These are phyloP conservation scores for Coemansia sp. DNA, from an alignment of 192 early-diverging fungal species.

Conservation along the genomic window DNA sequence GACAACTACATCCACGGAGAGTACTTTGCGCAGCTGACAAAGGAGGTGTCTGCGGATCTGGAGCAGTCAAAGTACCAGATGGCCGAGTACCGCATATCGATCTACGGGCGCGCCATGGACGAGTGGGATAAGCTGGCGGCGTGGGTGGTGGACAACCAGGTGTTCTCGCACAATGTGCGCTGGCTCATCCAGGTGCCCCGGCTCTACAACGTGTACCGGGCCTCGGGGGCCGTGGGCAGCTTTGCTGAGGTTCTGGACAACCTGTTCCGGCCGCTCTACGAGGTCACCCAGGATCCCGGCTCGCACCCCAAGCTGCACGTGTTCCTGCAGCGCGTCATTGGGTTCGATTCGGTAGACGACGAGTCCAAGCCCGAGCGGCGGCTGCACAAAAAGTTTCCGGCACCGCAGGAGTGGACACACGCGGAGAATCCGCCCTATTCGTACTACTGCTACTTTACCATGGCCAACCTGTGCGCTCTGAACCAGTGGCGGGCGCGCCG, in stretches of 20 bases:
- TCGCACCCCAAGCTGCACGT: slow-evolving; percentile 87
- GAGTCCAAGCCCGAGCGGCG: slow-evolving; percentile 86
- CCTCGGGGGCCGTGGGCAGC: slow-evolving; percentile 56
- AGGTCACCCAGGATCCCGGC: slow-evolving; percentile 82
- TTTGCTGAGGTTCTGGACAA: slow-evolving; percentile 81
- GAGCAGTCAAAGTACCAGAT: slow-evolving; percentile 94
- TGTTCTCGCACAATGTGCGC: slow-evolving; percentile 88
- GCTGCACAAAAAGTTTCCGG: slow-evolving; percentile 77
- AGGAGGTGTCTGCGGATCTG: slow-evolving; percentile 86
- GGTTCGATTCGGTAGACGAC: slow-evolving; percentile 93
- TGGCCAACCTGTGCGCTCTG: slow-evolving; percentile 78
- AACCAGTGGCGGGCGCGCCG: slow-evolving; percentile 75
- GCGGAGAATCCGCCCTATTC: slow-evolving; percentile 84
- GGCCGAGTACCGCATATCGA: slow-evolving; percentile 90
- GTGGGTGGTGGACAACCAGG: slow-evolving; percentile 88
- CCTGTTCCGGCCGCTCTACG: slow-evolving; percentile 86
- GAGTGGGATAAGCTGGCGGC: slow-evolving; percentile 96
- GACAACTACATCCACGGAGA: slow-evolving; percentile 85
- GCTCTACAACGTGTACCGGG: slow-evolving; percentile 85
- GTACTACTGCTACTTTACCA: slow-evolving; percentile 91
- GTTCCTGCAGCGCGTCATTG: slow-evolving; percentile 91
- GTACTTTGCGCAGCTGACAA: slow-evolving; percentile 90
- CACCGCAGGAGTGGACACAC: slow-evolving; percentile 60
- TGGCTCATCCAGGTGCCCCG: slow-evolving; percentile 94
- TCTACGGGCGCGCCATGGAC: slow-evolving; percentile 78